A percentile compares a stretch with the other conserved stretches of the same genome.
These are phyloP conservation scores for Heteromeles arbutifolia DNA, from an alignment of 306 rosid genomes.

Conservation along the genomic window DNA sequence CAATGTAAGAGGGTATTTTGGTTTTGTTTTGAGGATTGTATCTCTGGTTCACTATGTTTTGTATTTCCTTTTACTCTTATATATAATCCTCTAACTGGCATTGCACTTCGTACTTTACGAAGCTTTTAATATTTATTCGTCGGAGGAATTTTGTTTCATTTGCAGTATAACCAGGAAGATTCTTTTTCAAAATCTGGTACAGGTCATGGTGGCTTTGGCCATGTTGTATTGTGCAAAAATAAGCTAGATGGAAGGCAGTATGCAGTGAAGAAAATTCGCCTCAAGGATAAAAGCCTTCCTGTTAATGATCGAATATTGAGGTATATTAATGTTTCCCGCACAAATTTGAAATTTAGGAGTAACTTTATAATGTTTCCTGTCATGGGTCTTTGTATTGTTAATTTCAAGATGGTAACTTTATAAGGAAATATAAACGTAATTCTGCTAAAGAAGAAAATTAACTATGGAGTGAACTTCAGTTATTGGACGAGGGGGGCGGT, in stretches of 20 bases:
- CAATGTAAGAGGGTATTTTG: too few species aligned
- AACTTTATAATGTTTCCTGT: too few species aligned
- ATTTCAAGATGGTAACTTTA: background rate
- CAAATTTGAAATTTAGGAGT: conserved; percentile 11
- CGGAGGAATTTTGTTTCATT: background rate
- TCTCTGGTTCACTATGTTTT: background rate
- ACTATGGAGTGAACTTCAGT: background rate
- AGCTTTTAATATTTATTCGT: background rate
- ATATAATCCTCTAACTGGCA: background rate
- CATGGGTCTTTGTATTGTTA: background rate
- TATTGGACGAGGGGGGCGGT: background rate
- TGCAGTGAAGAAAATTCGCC: conserved; percentile 92
- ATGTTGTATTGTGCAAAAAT: conserved; percentile 88
- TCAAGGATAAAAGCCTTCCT: conserved; percentile 78
- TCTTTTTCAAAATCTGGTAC: background rate
- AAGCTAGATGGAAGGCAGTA: conserved; percentile 93
- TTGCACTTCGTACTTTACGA: background rate
- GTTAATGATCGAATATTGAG: conserved; percentile 76
- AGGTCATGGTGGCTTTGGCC: conserved; percentile 99
- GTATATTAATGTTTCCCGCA: conserved; percentile 31
- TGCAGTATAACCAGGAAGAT: background rate
- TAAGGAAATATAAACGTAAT: background rate
- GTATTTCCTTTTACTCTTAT: background rate
- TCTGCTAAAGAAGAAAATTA: background rate
- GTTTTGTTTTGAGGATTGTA: too few species aligned